Percentiles rank a stretch among this genome's conserved stretches.
Evolutionary conservation across 2,329 filamentous ascomycete species (phyloP).

Genomic region (Ploettnerulaceae sp.): DNA sequence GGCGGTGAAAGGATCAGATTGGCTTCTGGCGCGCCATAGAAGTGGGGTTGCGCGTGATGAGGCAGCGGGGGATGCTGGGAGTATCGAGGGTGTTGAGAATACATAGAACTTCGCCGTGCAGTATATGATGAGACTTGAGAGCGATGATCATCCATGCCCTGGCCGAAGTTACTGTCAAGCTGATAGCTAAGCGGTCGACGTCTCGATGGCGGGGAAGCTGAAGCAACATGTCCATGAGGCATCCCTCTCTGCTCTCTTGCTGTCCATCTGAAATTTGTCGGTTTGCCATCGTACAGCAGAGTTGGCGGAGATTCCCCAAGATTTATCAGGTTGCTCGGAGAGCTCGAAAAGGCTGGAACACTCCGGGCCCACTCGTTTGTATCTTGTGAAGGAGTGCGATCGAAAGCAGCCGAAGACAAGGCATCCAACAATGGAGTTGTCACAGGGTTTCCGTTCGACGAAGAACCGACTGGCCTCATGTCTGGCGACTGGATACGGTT

Average conservation of each 20-base stretch:
- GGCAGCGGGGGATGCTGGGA: constrained; percentile 59
- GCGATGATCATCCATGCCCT: constrained; percentile 45
- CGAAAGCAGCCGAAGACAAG: constrained; percentile 29
- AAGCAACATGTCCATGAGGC: constrained; percentile 25
- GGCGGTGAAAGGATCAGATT: constrained; percentile 52
- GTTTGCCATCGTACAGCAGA: constrained; percentile 31
- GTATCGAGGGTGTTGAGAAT: constrained; percentile 46
- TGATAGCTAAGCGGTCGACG: constrained; percentile 52
- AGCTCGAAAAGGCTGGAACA: constrained; percentile 38
- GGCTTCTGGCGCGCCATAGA: constrained; percentile 69
- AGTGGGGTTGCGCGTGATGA: constrained; percentile 72
- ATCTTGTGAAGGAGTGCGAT: constrained; percentile 27
- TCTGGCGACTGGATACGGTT: constrained; percentile 27
- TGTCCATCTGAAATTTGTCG: constrained; percentile 28
- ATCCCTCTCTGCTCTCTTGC: constrained; percentile 30
- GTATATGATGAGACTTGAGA: constrained; percentile 39
- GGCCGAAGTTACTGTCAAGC: constrained; percentile 26
- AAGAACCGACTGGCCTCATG: constrained; percentile 23
- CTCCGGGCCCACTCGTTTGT: constrained; percentile 43
- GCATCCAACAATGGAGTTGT: constrained; percentile 32
- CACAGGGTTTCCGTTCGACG: constrained; percentile 23
- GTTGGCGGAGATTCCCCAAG: constrained; percentile 42
- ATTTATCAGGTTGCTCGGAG: constrained; percentile 39
- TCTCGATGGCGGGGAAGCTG: constrained; percentile 34
- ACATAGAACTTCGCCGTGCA: constrained; percentile 47